Evolutionary conservation across 2,329 filamentous ascomycete species (phyloP).

Genomic region (Penicillium paneum): DNA sequence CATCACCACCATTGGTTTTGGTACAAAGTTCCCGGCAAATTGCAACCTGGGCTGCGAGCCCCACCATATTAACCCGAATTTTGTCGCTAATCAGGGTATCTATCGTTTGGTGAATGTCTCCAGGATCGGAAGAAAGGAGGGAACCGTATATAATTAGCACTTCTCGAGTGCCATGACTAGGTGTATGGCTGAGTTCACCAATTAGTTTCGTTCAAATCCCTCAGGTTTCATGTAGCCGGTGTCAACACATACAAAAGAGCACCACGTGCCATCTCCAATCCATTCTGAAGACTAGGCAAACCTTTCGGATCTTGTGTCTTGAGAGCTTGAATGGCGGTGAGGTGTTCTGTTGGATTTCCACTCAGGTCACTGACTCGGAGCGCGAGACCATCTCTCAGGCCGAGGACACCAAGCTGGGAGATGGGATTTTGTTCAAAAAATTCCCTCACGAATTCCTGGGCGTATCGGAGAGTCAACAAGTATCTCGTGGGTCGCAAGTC

Average conservation of each 20-base stretch:
- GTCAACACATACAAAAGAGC: conserved; percentile 66
- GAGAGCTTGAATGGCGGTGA: conserved; percentile 69
- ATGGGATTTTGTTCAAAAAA: conserved; percentile 99
- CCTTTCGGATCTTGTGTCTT: conserved; percentile 67
- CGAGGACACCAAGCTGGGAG: conserved; percentile 86
- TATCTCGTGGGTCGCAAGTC: conserved; percentile 87
- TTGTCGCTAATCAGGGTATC: conserved; percentile 72
- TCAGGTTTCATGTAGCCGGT: background rate
- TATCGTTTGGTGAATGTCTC: conserved; percentile 92
- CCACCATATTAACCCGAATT: conserved; percentile 84
- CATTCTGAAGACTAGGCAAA: conserved; percentile 83
- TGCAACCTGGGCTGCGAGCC: conserved; percentile 84
- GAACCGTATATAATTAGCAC: conserved; percentile 90
- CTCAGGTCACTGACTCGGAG: conserved; percentile 82
- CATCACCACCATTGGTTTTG: conserved; percentile 79
- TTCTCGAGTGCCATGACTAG: conserved; percentile 88
- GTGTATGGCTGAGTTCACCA: conserved; percentile 64
- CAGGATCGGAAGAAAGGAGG: conserved; percentile 83
- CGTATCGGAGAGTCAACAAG: conserved; percentile 75
- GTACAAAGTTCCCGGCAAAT: conserved; percentile 86
- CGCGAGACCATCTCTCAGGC: conserved; percentile 89
- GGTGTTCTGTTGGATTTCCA: conserved; percentile 85
- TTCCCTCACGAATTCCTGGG: conserved; percentile 82
- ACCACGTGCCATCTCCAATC: conserved; percentile 89
- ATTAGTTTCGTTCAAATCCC: conserved; percentile 3